A percentile compares a stretch with the other conserved stretches of the same genome.
phyloP scores from a whole-genome alignment of 2,329 filamentous ascomycete species.

The Ophiostoma ulmi region DNA sequence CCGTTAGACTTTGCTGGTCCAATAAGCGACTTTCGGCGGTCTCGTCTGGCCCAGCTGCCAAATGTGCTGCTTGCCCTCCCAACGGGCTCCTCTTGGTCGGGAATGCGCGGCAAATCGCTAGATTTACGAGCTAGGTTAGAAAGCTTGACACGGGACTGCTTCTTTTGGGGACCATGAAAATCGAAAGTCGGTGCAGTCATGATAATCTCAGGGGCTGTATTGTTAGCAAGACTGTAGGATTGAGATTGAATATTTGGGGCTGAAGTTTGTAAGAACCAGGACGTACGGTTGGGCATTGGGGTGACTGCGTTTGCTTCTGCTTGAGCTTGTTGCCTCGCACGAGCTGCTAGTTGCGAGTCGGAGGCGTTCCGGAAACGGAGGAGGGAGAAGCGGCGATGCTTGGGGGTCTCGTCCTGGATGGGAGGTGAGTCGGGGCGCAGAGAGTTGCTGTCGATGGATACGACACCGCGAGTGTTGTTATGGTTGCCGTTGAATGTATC shows the following conservation, averaged over 20 bases:
- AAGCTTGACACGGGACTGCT: constrained; percentile 51
- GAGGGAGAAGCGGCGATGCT: constrained; percentile 61
- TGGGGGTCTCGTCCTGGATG: constrained; percentile 51
- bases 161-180: constrained; percentile 49
- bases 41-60: constrained; percentile 36
- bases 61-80: constrained; percentile 24
- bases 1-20: constrained; percentile 36
- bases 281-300: constrained; percentile 55
- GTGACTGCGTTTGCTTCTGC: constrained; percentile 49
- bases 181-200: constrained; percentile 82
- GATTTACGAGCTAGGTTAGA: constrained; percentile 50
- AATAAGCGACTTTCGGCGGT: constrained; percentile 40
- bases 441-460: constrained; percentile 28
- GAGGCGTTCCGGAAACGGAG: constrained; percentile 88
- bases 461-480: constrained; percentile 29
- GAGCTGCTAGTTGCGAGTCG: constrained; percentile 77
- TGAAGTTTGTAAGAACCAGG: neutral
- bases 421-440: constrained; percentile 45
- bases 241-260: too few relatives aligned
- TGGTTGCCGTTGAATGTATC: constrained; percentile 30
- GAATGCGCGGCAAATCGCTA: constrained; percentile 43
- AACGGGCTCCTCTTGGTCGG: constrained; percentile 31
- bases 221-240: neutral
- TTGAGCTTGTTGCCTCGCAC: constrained; percentile 61
- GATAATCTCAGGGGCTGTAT: constrained; percentile 68